Base-by-base conservation (phyloP, 768 basidiomycete species). In the Boletellus emodensis region DNA sequence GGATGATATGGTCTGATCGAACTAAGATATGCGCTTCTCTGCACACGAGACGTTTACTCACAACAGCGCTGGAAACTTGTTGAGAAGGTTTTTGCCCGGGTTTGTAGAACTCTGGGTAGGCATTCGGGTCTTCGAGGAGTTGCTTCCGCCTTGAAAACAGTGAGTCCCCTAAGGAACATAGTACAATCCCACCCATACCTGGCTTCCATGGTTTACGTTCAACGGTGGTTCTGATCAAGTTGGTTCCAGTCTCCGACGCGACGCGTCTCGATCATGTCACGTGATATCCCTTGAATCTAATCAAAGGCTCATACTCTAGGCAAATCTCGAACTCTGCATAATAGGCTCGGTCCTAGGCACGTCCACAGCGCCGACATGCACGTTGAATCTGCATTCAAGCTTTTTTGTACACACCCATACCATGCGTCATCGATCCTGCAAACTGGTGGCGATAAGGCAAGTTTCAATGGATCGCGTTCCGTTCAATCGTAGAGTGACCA, bases 71-170 rank as follows among this genome's bases (percentile, higher is more conserved):
- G n/a, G 57, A 26, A 35, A 14, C n/a, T 3, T 28, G 9, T 15
- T 35, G 49, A 20, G 60, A 46, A 4, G 51, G 35, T 40, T 53
- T 61, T 48, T 53, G 58, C 5, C 57, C 58, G 6, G 60, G 56
- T 40, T 58, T 62, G 42, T 54, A 55, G 47, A 70, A 68, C 40
- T 68, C 56, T 44, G 66, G 66, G 40, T 66, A 70, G 28, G 62
- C 6, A 9, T 35, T 54, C n/a, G 64, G 51, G 20, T 68, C 56
- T 44, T 51, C 20, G 44, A 62, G 56, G 22, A 68, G 44, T 33
- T 69, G 61, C 32, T 60, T 57, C 13, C 66, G 66, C 54, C 66
- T 67, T 35, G 9, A 11, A 14, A 38, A 24, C 1, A 4, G 34
- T 58, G 6, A 57, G 43, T 0, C 2, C 1, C 11, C 4, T 11